Evolutionary conservation across 1,284 basidiomycete genomes (phyloP), one percentile per base, ranked within the genome.

Genomic region (Ganoderma meredithae): DNA sequence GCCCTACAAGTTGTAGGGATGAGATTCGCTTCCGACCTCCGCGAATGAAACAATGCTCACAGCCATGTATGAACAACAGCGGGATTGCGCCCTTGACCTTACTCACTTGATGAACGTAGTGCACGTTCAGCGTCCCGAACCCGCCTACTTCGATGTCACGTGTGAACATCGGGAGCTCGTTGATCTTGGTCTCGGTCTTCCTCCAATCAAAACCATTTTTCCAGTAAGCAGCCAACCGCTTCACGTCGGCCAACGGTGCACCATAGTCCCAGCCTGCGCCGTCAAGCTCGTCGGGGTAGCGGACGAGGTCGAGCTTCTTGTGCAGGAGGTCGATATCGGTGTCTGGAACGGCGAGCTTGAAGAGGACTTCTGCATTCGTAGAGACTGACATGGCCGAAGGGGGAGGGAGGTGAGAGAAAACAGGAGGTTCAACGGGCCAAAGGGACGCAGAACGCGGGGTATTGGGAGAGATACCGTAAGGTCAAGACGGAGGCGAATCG

Each of bases 161-260:
- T 52, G 62, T 63, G 62, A 43, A 63, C 62, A 63, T 63, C 22
- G 62, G 62, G 0, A 63, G 41, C 49, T 27, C 27, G 62, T 63
- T 63, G 52, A 63, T 63, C 49, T 56, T 17, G 3, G 62, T 25
- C 52, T 87, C 84, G 27, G 83, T 73, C 55, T 74, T 79, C 27
- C 80, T 79, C 85, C 86, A 87, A 74, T 85, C 81, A 65, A 82
- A 86, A 1, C 80, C 81, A 44, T 81, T 75, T 65, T 78, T 79
- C 86, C 85, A 87, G 19, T 79, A 74, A 8, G 75, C 74, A 1
- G 82, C 76, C 3, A 88, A 79, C 6, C 84, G 78, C 39, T 79
- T 75, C 1, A 86, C 74, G 68, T 86, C 84, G 1, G 79, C 77
- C 7, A 86, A 80, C 0, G 86, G 85, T 1, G 75, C 82, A 12